phyloP scores from a whole-genome alignment of 192 early-diverging fungal genomes.

The Neocallimastix lanati region DNA sequence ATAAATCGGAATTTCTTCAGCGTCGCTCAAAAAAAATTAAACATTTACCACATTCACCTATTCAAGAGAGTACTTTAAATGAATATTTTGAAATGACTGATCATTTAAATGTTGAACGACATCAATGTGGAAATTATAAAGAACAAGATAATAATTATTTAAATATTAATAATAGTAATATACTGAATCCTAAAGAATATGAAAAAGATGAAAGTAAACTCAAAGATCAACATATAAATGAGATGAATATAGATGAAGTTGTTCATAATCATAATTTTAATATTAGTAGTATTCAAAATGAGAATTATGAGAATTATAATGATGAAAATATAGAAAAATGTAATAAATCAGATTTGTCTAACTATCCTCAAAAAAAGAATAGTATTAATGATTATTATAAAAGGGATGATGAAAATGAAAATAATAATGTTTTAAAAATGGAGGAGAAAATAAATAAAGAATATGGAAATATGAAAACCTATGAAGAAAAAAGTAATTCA shows the following conservation, averaged over 20 bases:
- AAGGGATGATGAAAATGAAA: neutral
- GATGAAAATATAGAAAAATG: too few species aligned
- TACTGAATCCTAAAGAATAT: neutral
- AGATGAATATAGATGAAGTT: neutral
- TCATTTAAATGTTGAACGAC: neutral
- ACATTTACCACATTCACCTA: neutral
- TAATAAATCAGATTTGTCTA: too few species aligned
- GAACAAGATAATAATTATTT: neutral
- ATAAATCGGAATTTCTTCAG: neutral
- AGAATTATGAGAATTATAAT: too few species aligned
- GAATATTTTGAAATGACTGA: neutral
- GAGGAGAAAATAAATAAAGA: neutral
- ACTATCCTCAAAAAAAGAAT: neutral
- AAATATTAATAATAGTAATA: neutral
- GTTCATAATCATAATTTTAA: neutral
- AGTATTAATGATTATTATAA: neutral
- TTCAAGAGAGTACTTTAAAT: neutral
- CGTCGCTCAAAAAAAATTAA: neutral
- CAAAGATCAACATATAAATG: neutral
- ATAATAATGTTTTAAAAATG: neutral
- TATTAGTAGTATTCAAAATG: too few species aligned
- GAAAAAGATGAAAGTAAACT: neutral
- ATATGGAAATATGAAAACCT: neutral
- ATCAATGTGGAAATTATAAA: neutral
- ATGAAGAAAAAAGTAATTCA: neutral